phyloP scores from a whole-genome alignment of 163 green algal genomes.

The Picocystis sp. region DNA sequence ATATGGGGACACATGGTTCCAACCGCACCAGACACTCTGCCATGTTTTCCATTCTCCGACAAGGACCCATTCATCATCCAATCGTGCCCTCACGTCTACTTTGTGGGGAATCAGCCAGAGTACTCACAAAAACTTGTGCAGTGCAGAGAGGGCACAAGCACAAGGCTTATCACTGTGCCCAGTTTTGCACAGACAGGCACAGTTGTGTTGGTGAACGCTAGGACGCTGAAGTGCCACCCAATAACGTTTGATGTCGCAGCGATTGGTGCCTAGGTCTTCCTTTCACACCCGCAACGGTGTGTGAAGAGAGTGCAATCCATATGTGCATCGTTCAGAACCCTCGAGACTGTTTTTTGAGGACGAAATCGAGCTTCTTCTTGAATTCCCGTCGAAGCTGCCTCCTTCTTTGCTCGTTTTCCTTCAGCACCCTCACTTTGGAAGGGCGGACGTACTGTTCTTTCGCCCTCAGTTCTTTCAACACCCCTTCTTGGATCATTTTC shows the following conservation, averaged over 20 bases:
- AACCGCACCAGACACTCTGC: constrained; percentile 87
- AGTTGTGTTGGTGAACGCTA: constrained; percentile 69
- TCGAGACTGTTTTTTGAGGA: background rate
- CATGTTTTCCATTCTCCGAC: constrained; percentile 72
- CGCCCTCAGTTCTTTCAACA: constrained; percentile 1
- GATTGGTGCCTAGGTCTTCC: too few species aligned
- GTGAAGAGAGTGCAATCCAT: too few species aligned
- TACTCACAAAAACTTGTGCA: constrained; percentile 49
- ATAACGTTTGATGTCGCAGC: constrained; percentile 13
- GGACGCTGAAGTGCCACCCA: constrained; percentile 50
- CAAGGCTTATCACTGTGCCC: constrained; percentile 53
- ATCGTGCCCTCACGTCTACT: constrained; percentile 67
- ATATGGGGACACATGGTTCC: constrained; percentile 71
- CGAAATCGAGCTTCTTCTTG: constrained; percentile 1
- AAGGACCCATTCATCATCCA: constrained; percentile 86
- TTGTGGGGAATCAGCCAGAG: constrained; percentile 69
- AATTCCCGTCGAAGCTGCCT: background rate
- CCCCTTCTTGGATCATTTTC: constrained; percentile 2
- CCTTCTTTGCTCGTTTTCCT: background rate
- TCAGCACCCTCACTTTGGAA: background rate
- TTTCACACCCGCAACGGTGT: too few species aligned
- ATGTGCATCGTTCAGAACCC: too few species aligned
- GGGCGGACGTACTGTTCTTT: constrained; percentile 1
- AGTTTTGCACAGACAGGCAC: constrained; percentile 41
- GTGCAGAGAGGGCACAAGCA: constrained; percentile 22